Percentiles rank a stretch among this genome's conserved stretches.
Evolutionary conservation across 1,139 yeast species (phyloP).

Genomic region (Diutina neorugosa): DNA sequence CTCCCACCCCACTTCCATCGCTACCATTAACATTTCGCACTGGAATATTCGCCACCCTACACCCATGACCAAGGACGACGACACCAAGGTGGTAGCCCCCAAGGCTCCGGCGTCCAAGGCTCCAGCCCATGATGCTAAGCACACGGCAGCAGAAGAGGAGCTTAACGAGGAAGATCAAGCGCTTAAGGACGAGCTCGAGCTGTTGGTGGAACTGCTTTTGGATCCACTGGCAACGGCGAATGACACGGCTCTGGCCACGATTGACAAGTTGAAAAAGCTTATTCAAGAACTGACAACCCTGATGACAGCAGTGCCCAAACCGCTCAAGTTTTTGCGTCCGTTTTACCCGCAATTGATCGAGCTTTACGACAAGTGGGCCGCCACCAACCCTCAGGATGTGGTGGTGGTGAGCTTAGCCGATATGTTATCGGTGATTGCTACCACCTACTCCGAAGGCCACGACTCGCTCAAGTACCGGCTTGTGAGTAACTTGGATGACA

Average conservation of each 20-base stretch:
- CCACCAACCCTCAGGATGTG: slow-evolving; percentile 20
- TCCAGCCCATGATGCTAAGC: not conserved
- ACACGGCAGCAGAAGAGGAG: slow-evolving; percentile 45
- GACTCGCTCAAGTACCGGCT: slow-evolving; percentile 78
- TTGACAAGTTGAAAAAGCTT: slow-evolving; percentile 40
- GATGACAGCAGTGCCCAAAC: slow-evolving; percentile 99
- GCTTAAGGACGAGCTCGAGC: slow-evolving; percentile 76
- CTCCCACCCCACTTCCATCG: not conserved
- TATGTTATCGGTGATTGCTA: slow-evolving; percentile 82
- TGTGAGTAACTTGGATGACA: slow-evolving; percentile 35
- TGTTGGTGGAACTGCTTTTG: slow-evolving; percentile 67
- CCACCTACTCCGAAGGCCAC: slow-evolving; percentile 83
- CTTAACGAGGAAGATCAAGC: slow-evolving; percentile 89
- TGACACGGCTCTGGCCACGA: slow-evolving; percentile 45
- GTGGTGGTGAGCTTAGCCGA: slow-evolving; percentile 45
- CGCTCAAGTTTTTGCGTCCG: slow-evolving; percentile 88
- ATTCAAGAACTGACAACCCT: slow-evolving; percentile 93
- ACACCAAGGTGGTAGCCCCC: not conserved
- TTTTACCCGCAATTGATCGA: slow-evolving; percentile 58
- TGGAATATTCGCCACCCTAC: not conserved
- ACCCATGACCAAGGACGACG: not conserved
- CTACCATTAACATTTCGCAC: not conserved
- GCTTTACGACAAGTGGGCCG: slow-evolving; percentile 58
- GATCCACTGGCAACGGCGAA: slow-evolving; percentile 35
- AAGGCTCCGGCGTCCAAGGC: not conserved